phyloP scores from a whole-genome alignment of 177 flowering plant species.

The Vitis hybrid region DNA sequence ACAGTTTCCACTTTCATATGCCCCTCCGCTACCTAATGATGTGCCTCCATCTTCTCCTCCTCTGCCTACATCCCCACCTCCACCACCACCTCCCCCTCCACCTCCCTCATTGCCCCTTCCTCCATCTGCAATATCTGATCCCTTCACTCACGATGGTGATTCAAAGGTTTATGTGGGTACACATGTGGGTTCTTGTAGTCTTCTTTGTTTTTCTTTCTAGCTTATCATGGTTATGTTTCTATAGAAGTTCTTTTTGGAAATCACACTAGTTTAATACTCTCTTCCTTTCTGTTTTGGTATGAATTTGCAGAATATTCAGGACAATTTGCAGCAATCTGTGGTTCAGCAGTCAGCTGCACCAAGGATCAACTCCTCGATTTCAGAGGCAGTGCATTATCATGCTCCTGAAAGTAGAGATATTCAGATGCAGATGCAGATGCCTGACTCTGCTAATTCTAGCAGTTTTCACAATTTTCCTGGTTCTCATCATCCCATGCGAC shows the following conservation, averaged over 20 bases:
- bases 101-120: slow-evolving; percentile 33
- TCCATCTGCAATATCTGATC: slow-evolving; percentile 24
- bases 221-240: not conserved
- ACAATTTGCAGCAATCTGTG: slow-evolving; percentile 25
- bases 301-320: slow-evolving; percentile 39
- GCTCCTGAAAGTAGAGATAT: slow-evolving; percentile 43
- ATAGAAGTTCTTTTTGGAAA: not conserved
- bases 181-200: slow-evolving; percentile 28
- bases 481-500: slow-evolving; percentile 30
- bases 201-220: slow-evolving; percentile 2
- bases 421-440: slow-evolving; percentile 31
- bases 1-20: slow-evolving; percentile 28
- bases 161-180: slow-evolving; percentile 17
- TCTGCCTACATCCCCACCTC: slow-evolving; percentile 50
- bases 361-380: slow-evolving; percentile 24
- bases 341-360: slow-evolving; percentile 30
- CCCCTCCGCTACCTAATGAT: slow-evolving; percentile 64
- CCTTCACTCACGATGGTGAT: slow-evolving; percentile 29
- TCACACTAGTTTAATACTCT: not conserved
- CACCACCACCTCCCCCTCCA: slow-evolving; percentile 41
- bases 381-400: slow-evolving; percentile 33
- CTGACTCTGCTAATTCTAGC: slow-evolving; percentile 31
- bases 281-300: not conserved
- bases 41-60: slow-evolving; percentile 72
- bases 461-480: slow-evolving; percentile 30